Conservation (phyloP, 345 rosid genomes). For the Bruguiera sexangula region DNA sequence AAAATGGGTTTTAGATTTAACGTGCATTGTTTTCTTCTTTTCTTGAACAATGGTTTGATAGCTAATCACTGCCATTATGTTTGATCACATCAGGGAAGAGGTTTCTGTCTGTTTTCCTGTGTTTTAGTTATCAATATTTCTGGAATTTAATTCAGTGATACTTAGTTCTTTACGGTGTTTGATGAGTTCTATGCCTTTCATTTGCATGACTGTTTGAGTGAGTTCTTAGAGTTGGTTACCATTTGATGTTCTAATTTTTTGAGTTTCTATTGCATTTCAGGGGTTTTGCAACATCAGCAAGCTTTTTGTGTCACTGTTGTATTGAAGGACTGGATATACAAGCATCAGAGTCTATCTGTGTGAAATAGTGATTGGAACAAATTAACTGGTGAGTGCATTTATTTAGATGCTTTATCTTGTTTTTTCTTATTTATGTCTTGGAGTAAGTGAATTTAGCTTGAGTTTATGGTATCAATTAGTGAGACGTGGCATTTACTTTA, state of each 20-base stretch:
- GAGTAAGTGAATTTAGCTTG: background rate
- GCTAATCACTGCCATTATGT: too few species aligned
- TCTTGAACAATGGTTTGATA: too few species aligned
- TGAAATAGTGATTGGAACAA: slow-evolving; percentile 5
- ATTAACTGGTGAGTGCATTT: slow-evolving; percentile 19
- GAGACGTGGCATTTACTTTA: background rate
- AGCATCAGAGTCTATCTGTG: background rate
- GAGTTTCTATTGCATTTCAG: background rate
- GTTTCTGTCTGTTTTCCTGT: background rate
- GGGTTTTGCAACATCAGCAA: background rate
- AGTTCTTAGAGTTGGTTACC: too few species aligned
- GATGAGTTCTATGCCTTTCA: background rate
- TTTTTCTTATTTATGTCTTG: background rate
- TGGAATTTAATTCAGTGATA: background rate
- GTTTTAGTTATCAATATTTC: background rate
- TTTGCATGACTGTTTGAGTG: background rate
- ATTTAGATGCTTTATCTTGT: background rate
- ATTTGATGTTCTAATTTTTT: background rate
- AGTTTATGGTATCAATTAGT: background rate
- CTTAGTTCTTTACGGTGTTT: background rate
- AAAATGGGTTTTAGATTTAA: background rate
- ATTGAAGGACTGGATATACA: background rate
- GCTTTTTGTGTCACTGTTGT: background rate
- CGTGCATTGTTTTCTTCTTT: background rate
- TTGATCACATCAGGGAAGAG: background rate